Evolutionary conservation across 768 basidiomycete genomes (phyloP).

Genomic region (Agrocybe pediades): DNA sequence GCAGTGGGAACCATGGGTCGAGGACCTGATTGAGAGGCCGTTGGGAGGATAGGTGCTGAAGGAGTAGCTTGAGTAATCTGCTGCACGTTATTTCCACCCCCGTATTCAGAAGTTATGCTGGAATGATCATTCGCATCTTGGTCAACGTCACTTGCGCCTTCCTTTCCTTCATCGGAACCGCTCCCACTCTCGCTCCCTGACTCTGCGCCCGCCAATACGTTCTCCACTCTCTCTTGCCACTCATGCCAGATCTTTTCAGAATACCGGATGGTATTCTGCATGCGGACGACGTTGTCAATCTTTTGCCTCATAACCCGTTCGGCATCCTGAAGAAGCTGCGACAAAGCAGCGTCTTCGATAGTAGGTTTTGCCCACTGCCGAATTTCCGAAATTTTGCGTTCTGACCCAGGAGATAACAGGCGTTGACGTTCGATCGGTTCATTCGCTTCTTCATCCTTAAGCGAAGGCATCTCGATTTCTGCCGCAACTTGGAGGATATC

Average conservation of each 20-base stretch:
- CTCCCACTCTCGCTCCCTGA: constrained; percentile 50
- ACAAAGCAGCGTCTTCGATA: constrained; percentile 83
- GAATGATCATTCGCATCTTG: constrained; percentile 51
- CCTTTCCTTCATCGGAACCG: constrained; percentile 44
- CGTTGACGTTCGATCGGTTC: constrained; percentile 93
- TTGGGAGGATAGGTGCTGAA: constrained; percentile 57
- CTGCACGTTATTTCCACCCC: constrained; percentile 43
- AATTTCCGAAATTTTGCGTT: constrained; percentile 81
- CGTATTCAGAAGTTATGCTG: constrained; percentile 69
- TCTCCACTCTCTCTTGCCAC: constrained; percentile 90
- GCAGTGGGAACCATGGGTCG: constrained; percentile 27
- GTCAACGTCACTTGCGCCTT: constrained; percentile 29
- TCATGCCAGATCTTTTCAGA: constrained; percentile 96
- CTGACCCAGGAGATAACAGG: constrained; percentile 86
- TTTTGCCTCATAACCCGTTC: constrained; percentile 92
- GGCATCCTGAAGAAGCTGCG: constrained; percentile 82
- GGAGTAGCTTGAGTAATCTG: constrained; percentile 67
- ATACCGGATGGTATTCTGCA: constrained; percentile 97
- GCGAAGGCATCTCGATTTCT: constrained; percentile 83
- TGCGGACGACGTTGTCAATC: constrained; percentile 90
- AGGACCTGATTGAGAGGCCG: constrained; percentile 32
- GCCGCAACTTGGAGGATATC: constrained; percentile 80
- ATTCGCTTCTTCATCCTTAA: constrained; percentile 90
- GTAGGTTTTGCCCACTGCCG: constrained; percentile 86
- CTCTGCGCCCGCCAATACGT: constrained; percentile 56